These are phyloP conservation scores for Microbotryum violaceum DNA, from an alignment of 1,284 basidiomycete species.

Conservation along the genomic window DNA sequence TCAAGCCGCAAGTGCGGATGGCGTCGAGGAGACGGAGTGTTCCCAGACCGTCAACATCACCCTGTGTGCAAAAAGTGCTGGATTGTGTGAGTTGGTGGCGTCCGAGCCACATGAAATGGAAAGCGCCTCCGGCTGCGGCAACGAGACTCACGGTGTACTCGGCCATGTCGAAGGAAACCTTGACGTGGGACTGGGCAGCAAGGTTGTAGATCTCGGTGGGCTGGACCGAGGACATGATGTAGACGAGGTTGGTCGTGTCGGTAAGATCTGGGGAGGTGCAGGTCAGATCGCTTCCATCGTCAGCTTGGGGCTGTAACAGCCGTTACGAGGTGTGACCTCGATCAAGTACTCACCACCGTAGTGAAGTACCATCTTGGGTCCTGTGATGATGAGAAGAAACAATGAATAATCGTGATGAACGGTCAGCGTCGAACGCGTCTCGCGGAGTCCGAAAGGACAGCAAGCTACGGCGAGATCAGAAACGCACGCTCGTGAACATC, in stretches of 20 bases:
- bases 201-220: constrained; percentile 92
- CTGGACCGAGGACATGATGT: constrained; percentile 78
- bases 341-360: constrained; percentile 54
- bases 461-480: too few species aligned
- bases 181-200: constrained; percentile 92
- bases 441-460: too few species aligned
- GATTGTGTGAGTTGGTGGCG: too few species aligned
- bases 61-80: constrained; percentile 37
- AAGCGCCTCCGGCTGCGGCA: too few species aligned
- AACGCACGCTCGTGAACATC: constrained; percentile 61
- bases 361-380: constrained; percentile 68
- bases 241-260: constrained; percentile 87
- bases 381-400: neutral
- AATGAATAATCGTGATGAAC: too few species aligned
- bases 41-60: constrained; percentile 82
- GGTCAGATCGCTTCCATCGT: too few species aligned
- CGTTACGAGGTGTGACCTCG: too few species aligned
- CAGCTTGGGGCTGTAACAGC: too few species aligned
- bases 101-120: too few species aligned
- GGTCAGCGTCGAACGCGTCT: too few species aligned
- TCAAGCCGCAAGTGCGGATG: constrained; percentile 80
- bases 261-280: constrained; percentile 46
- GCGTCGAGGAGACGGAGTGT: constrained; percentile 86
- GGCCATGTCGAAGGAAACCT: constrained; percentile 94
- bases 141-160: constrained; percentile 61